phyloP scores from a whole-genome alignment of 2,329 filamentous ascomycete species.

The Alternaria viburni region DNA sequence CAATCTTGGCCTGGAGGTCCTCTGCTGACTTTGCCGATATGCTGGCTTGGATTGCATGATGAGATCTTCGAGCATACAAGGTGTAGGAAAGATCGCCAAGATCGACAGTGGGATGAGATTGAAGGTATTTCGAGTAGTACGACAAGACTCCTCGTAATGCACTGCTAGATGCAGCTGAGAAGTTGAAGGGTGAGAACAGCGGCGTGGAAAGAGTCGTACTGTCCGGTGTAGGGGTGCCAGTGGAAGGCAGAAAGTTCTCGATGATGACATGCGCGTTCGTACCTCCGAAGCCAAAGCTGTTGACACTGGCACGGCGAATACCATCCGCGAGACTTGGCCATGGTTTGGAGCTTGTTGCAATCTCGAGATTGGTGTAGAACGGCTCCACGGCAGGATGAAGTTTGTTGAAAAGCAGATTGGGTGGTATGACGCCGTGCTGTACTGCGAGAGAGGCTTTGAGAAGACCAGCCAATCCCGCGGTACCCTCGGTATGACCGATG shows the following conservation, averaged over 20 bases:
- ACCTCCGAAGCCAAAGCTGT: slow-evolving; percentile 36
- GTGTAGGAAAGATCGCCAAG: background rate
- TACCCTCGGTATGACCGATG: slow-evolving; percentile 52
- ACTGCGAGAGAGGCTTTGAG: slow-evolving; percentile 47
- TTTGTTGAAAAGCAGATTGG: slow-evolving; percentile 42
- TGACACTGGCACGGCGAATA: slow-evolving; percentile 25
- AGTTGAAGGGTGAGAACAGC: background rate
- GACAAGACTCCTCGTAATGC: background rate
- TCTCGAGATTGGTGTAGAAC: slow-evolving; percentile 16
- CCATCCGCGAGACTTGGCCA: slow-evolving; percentile 18
- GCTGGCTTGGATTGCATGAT: background rate
- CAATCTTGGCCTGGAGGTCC: background rate
- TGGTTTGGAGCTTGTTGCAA: slow-evolving; percentile 2
- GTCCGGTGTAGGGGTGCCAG: background rate
- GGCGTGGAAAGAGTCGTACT: background rate
- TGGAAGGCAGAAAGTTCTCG: slow-evolving; percentile 13
- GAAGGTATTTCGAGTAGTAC: background rate
- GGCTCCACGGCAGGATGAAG: slow-evolving; percentile 42
- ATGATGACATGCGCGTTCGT: slow-evolving; percentile 38
- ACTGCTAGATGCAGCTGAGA: background rate
- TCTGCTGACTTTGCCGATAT: background rate
- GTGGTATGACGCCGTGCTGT: slow-evolving; percentile 33
- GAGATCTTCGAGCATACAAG: background rate
- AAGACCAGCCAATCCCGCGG: slow-evolving; percentile 47
- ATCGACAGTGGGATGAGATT: background rate